These are phyloP conservation scores for Mycosarcoma maydis DNA, from an alignment of 1,284 basidiomycete genomes.

Conservation along the genomic window DNA sequence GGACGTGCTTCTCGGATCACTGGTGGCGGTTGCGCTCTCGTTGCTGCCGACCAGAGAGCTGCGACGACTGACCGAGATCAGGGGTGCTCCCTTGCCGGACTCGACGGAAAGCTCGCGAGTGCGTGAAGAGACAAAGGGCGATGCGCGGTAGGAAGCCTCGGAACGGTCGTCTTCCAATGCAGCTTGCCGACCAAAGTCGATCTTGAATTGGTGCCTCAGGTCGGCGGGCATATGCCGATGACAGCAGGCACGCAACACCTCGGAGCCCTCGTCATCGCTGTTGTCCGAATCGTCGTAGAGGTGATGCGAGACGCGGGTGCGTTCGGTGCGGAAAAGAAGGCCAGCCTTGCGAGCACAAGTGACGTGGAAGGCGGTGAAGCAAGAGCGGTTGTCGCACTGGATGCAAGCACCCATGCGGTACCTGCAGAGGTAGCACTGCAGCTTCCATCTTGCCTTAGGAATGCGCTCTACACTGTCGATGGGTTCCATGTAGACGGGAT, in stretches of 20 bases:
- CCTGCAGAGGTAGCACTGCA: slow-evolving; percentile 86
- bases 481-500: slow-evolving; percentile 98
- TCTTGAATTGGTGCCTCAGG: slow-evolving; percentile 42
- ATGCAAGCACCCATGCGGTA: slow-evolving; percentile 89
- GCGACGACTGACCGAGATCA: slow-evolving; percentile 45
- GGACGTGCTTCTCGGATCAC: slow-evolving; percentile 36
- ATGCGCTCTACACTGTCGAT: slow-evolving; percentile 89
- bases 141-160: slow-evolving; percentile 32
- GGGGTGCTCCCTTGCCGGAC: slow-evolving; percentile 27
- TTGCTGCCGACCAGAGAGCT: slow-evolving; percentile 31
- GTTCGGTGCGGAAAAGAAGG: slow-evolving; percentile 52
- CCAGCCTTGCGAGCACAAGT: slow-evolving; percentile 80
- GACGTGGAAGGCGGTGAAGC: slow-evolving; percentile 92
- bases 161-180: slow-evolving; percentile 30
- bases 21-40: slow-evolving; percentile 15
- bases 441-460: slow-evolving; percentile 90
- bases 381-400: slow-evolving; percentile 90
- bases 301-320: slow-evolving; percentile 47
- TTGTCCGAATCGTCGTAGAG: slow-evolving; percentile 45
- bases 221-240: slow-evolving; percentile 58
- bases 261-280: slow-evolving; percentile 43
- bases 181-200: slow-evolving; percentile 30
- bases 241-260: slow-evolving; percentile 57
- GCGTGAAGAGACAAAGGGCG: slow-evolving; percentile 25
- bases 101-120: slow-evolving; percentile 47